Base-by-base conservation (phyloP, 345 rosid species). In the Cochlearia excelsa region DNA sequence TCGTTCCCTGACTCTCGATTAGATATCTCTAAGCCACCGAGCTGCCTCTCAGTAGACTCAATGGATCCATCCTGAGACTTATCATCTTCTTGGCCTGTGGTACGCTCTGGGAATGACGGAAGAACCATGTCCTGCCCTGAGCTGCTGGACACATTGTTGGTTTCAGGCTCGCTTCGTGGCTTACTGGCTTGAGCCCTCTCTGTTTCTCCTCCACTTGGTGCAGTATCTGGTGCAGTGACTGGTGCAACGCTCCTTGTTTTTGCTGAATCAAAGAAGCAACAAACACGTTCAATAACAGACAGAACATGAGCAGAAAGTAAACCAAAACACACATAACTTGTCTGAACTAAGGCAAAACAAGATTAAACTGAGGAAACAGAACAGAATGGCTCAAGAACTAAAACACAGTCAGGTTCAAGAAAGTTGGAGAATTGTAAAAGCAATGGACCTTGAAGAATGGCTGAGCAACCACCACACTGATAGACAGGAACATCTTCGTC, bases 391-490 rank as follows among this genome's bases (percentile, higher is more conserved):
- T 33, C n/a, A n/a, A 33, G 35, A 5, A 33, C 35, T 2, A 47
- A 7, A 57, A 69, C 47, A 38, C 59, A 59, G 38, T 37, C 48
- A 30, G 38, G 56, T 57, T 9, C 30, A 56, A 28, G 63, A 72
- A 51, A 51, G 44, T 48, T 45, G 4, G 3, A 51, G 50, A 38
- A 16, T 34, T 27, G 10, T 1, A 60, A 65, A 54, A 47, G 5
- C 43, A 7, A 27, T 38, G 50, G 73, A 90, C 97, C 97, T 78
- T 68, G 82, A 51, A 90, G 89, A 79, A 64, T 56, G 1, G 80
- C 40, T 35, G 61, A 63, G 38, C 97, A 90, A 23, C 79, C 80
- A 63, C 97, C 97, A 37, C 97, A 90, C 59, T 50, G 55, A 63
- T 87, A 87, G n/a, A 85, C 78, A 3, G 77, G 82, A 72, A 81